These are phyloP conservation scores for Limnomonas spitsbergensis DNA, from an alignment of 139 green algal genomes.

Conservation along the genomic window DNA sequence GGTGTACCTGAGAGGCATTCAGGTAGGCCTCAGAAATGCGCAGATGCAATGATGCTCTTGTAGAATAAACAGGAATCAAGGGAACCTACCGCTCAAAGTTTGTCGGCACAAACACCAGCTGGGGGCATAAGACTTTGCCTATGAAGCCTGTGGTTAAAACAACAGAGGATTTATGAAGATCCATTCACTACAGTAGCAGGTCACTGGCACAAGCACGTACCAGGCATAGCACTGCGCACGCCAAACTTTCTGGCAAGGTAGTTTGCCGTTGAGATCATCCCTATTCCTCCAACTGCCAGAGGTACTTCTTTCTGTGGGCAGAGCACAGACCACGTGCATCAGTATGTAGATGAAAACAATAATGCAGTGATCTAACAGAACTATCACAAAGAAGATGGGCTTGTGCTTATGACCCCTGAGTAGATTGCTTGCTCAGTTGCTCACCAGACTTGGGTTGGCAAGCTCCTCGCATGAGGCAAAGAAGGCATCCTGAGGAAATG, in stretches of 20 bases:
- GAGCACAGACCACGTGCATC: too few relatives aligned
- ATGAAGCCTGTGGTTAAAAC: slow-evolving; percentile 70
- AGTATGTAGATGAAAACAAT: too few relatives aligned
- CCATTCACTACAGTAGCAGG: too few relatives aligned
- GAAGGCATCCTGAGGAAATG: slow-evolving; percentile 55
- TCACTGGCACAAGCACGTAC: too few relatives aligned
- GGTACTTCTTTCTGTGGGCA: slow-evolving; percentile 54
- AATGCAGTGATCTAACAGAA: too few relatives aligned
- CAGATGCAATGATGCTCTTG: too few relatives aligned
- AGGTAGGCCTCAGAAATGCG: slow-evolving; percentile 19
- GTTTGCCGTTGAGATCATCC: slow-evolving; percentile 90
- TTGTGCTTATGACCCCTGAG: too few relatives aligned
- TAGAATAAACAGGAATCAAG: neutral
- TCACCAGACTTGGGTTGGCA: slow-evolving; percentile 61
- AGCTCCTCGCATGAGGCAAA: slow-evolving; percentile 74
- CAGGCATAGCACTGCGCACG: slow-evolving; percentile 51
- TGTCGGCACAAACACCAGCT: slow-evolving; percentile 64
- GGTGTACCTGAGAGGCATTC: slow-evolving; percentile 41
- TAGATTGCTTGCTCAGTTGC: too few relatives aligned
- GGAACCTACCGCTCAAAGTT: slow-evolving; percentile 12
- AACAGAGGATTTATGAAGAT: neutral
- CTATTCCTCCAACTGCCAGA: slow-evolving; percentile 82
- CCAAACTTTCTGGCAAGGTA: slow-evolving; percentile 74
- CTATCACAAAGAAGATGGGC: too few relatives aligned
- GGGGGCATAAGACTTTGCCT: slow-evolving; percentile 68